Evolutionary conservation across 768 basidiomycete genomes (phyloP).

Genomic region (Pleurotus pulmonarius): DNA sequence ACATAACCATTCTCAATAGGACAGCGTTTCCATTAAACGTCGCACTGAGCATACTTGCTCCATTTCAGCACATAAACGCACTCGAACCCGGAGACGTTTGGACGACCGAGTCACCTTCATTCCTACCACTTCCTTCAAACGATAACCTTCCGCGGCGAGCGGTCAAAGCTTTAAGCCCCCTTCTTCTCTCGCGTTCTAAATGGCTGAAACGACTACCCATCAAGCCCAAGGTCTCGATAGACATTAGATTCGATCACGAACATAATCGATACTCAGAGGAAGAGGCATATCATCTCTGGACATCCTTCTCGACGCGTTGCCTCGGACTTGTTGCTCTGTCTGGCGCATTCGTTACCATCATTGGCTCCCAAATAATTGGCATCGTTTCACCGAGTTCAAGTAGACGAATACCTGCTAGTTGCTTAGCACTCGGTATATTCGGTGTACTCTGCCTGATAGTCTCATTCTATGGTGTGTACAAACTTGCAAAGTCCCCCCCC

Average conservation of each 20-base stretch:
- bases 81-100: conserved; percentile 10
- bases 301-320: conserved; percentile 1
- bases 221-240: conserved; percentile 7
- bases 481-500: no score
- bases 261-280: conserved; percentile 6
- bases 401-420: not conserved
- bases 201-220: conserved; percentile 3
- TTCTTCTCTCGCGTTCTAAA: conserved; percentile 3
- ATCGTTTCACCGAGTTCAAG: not conserved
- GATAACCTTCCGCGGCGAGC: not conserved
- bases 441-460: not conserved
- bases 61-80: conserved; percentile 7
- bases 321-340: conserved; percentile 1
- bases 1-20: conserved; percentile 7
- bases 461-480: not conserved
- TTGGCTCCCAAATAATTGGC: not conserved
- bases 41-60: conserved; percentile 6
- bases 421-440: not conserved
- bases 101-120: conserved; percentile 6
- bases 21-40: conserved; percentile 11
- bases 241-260: conserved; percentile 11
- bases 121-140: not conserved
- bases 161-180: not conserved
- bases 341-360: not conserved
- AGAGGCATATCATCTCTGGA: conserved; percentile 2